Base-by-base conservation (phyloP, 805 yeast species). In the Isabelozyma rhagii region DNA sequence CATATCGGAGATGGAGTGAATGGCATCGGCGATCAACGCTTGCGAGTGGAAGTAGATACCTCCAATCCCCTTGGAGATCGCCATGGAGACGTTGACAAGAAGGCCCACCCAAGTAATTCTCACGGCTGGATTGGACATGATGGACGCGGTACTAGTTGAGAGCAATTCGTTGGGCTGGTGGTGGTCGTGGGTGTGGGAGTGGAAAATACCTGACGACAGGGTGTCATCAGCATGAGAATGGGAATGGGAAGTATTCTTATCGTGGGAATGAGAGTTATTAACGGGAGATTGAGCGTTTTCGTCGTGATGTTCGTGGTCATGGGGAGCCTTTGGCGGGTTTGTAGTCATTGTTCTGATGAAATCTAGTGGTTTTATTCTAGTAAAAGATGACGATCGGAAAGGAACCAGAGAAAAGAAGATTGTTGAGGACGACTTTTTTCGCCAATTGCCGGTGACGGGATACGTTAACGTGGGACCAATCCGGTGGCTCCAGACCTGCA, bases 21-120 rank as follows among this genome's bases (percentile, higher is more conserved):
- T 85, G 0, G 97, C 92, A 68, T 94, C 99, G 0, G 99, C 99
- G 45, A 92, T 65, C 49, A 94, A 78, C 2, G 97, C 92, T 65
- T 92, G 97, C 0, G 99, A 94, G 66, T 94, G 96, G 79, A 94
- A 94, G 39, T 83, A 83, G 14, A 89, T 75, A 7, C 99, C 99
- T 29, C 98, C 98, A 18, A 83, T 67, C 27, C 91, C 92, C 66
- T 94, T 94, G 31, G 92, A 85, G 1, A 81, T 72, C 0, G 97
- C 97, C 85, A 94, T 85, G 11, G 87, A 83, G 10, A 89, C 82
- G 63, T 94, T 94, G 41, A 89, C 89, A 28, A 84, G 69, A 41
- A 93, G 76, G 0, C 99, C 99, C 46, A 93, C 75, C 89, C 96
- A 87, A 0, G 99, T 93, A 57, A 93, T 91, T 57, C 94, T 78